These are phyloP conservation scores for Dioscorea cayenensis DNA, from an alignment of 116 monocot species.

Conservation along the genomic window DNA sequence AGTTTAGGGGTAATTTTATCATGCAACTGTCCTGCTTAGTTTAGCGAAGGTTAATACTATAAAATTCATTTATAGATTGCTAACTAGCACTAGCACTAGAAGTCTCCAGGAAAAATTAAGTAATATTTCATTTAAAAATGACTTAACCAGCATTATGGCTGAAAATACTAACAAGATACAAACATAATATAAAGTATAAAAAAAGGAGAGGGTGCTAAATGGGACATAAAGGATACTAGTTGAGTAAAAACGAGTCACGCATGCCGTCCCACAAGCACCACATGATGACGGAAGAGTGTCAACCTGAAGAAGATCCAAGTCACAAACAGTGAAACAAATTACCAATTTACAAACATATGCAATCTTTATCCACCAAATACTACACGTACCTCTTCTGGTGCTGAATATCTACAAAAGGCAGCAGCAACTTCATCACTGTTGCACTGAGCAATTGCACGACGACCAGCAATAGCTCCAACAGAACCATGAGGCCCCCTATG, in stretches of 20 bases:
- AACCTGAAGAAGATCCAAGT: constrained; percentile 40
- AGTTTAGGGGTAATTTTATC: too few relatives aligned
- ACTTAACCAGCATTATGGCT: too few relatives aligned
- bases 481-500: constrained; percentile 57
- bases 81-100: too few relatives aligned
- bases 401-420: constrained; percentile 81
- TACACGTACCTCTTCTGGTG: constrained; percentile 86
- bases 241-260: constrained; percentile 67
- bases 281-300: constrained; percentile 87
- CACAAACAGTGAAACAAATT: not conserved
- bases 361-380: not conserved
- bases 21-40: too few relatives aligned
- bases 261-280: constrained; percentile 75
- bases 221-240: constrained; percentile 74
- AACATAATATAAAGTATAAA: too few relatives aligned
- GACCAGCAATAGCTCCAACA: constrained; percentile 78
- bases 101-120: too few relatives aligned
- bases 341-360: not conserved
- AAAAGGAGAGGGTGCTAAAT: too few relatives aligned
- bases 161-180: too few relatives aligned
- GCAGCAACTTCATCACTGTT: constrained; percentile 64
- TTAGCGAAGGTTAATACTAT: not conserved
- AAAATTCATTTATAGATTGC: not conserved
- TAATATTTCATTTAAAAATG: too few relatives aligned
- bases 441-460: constrained; percentile 76